These are phyloP conservation scores for Chlorella vulgaris DNA, from an alignment of 139 green algal species.

Conservation along the genomic window DNA sequence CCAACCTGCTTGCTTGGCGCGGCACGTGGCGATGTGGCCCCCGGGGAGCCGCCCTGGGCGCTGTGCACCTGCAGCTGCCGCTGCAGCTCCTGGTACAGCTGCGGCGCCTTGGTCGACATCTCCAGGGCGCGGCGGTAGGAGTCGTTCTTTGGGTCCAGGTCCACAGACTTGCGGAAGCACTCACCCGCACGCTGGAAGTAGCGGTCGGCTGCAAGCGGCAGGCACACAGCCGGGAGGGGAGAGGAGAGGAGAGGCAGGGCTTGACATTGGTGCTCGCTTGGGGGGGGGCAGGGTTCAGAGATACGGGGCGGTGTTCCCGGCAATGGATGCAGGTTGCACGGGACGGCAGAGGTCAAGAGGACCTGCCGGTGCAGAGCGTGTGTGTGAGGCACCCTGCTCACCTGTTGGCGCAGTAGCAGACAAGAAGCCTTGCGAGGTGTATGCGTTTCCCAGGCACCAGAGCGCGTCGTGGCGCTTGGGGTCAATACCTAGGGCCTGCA, in stretches of 20 bases:
- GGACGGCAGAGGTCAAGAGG: too few relatives aligned
- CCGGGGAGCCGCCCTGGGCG: constrained; percentile 3
- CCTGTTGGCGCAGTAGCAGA: constrained; percentile 23
- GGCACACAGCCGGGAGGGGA: not conserved
- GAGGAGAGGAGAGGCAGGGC: not conserved
- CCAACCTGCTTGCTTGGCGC: constrained; percentile 1
- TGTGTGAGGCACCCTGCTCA: not conserved
- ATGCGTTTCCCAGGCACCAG: constrained; percentile 98
- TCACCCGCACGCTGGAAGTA: constrained; percentile 85
- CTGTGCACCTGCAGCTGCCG: constrained; percentile 64
- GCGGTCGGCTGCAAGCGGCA: constrained; percentile 43
- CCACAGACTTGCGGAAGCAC: constrained; percentile 77
- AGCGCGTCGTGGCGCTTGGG: constrained; percentile 80
- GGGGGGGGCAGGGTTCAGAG: not conserved
- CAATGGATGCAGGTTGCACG: too few relatives aligned
- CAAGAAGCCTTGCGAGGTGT: constrained; percentile 74
- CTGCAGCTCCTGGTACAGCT: constrained; percentile 92
- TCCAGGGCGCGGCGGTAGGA: constrained; percentile 94
- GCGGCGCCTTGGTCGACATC: constrained; percentile 87
- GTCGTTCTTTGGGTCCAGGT: constrained; percentile 88
- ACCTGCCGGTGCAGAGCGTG: too few relatives aligned
- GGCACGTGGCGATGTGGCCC: not conserved
- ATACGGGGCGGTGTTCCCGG: not conserved
- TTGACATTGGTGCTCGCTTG: not conserved
- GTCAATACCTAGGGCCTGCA: constrained; percentile 74